Conservation (phyloP, 139 green algal species). For the Ettlia oleoabundans region DNA sequence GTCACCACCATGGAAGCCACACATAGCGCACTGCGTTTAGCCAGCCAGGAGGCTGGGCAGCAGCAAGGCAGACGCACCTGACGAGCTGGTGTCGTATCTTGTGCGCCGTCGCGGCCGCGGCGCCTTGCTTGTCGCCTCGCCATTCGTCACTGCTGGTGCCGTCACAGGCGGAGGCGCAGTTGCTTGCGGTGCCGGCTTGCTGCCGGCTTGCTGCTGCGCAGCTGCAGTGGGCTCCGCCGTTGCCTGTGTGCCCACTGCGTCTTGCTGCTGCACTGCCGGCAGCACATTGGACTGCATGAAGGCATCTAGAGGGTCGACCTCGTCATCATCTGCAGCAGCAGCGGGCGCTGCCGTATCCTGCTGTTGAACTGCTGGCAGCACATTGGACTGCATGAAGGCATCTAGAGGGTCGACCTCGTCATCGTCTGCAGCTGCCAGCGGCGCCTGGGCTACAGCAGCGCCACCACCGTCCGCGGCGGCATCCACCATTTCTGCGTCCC, state of each 20-base stretch:
- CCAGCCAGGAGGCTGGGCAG: no score
- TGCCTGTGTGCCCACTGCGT: no score
- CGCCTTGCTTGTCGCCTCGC: conserved; percentile 25
- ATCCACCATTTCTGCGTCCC: not conserved
- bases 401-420: conserved; percentile 93
- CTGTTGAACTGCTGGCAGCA: conserved; percentile 53
- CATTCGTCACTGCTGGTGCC: not conserved
- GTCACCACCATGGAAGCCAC: no score
- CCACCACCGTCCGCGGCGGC: not conserved
- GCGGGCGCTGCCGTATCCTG: not conserved
- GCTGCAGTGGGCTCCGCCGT: no score
- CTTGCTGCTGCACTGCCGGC: conserved; percentile 46
- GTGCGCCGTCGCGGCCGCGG: not conserved
- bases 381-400: conserved; percentile 88
- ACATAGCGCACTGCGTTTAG: not conserved
- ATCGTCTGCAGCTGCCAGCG: conserved; percentile 35
- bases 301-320: conserved; percentile 92
- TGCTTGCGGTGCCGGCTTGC: conserved; percentile 6
- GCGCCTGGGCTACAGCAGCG: not conserved
- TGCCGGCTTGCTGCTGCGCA: conserved; percentile 8
- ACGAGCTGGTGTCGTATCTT: conserved; percentile 54
- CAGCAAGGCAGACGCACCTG: not conserved
- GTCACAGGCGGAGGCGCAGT: not conserved
- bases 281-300: conserved; percentile 87
- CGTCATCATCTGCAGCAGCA: conserved; percentile 56